Base-by-base conservation (phyloP, 495 filamentous ascomycete genomes). In the Daldinia loculata region DNA sequence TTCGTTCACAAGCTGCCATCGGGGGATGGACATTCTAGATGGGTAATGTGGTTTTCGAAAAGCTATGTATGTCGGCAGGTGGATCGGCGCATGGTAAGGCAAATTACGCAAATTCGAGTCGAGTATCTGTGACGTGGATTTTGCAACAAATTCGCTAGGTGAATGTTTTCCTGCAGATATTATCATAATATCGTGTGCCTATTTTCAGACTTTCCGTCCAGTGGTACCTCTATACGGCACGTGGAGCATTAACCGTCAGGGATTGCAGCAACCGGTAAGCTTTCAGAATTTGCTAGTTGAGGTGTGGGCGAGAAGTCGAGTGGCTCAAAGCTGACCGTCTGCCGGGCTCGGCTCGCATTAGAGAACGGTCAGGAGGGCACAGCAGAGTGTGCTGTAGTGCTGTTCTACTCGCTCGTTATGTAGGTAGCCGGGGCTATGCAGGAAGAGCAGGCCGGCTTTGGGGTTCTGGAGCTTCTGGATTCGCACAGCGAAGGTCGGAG, bases 401-500 rank as follows among this genome's bases (percentile, higher is more conserved):
- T n/a, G 62, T 66, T 62, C 61, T 72, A 63, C 63, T 72, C 64
- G 63, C 24, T 63, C 57, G 51, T 57, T 66, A 60, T 57, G 60
- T 53, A 60, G 62, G 60, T 53, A 59, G 58, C 34, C 58, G 48
- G 59, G 69, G 69, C 41, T 65, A 70, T 69, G 70, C 62, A 63
- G 66, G 66, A 69, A 61, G 61, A 34, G 60, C 39, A 67, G 41
- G 56, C 45, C 56, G 17, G 43, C 15, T 56, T 61, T 56, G 55
- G 38, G 38, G 34, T 55, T 67, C 67, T 70, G 59, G 67, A 67
- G 65, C 56, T 64, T 74, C 59, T 71, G 74, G 72, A 71, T 71
- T 70, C 65, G 62, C 65, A 64, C 71, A 71, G 74, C 68, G 65
- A 74, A 72, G 71, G 65, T 72, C 72, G 75, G 72, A 70, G 72